Evolutionary conservation across 2,329 filamentous ascomycete genomes (phyloP).

Genomic region (Trichoderma sp.): DNA sequence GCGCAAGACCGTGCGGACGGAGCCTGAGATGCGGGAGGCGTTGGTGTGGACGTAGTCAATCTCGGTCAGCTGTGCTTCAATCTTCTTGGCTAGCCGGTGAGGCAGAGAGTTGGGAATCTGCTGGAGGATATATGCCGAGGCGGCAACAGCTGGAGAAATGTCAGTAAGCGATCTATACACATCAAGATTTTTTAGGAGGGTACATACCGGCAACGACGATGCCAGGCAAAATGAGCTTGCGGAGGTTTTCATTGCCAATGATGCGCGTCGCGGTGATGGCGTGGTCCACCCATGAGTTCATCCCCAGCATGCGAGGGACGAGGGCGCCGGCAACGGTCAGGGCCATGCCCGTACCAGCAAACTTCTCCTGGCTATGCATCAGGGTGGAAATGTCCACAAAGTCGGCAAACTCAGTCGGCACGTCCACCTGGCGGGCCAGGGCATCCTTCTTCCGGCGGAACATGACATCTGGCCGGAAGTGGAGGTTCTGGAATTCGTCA

Average conservation of each 20-base stretch:
- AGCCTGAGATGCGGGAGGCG: constrained; percentile 76
- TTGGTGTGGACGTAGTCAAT: constrained; percentile 95
- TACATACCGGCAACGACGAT: constrained; percentile 75
- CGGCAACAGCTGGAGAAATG: constrained; percentile 63
- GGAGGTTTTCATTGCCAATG: constrained; percentile 77
- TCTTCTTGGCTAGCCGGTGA: constrained; percentile 79
- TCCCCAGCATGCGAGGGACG: constrained; percentile 77
- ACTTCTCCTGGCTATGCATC: constrained; percentile 89
- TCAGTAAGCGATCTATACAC: constrained; percentile 25
- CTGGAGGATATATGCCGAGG: constrained; percentile 77
- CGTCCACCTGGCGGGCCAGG: constrained; percentile 80
- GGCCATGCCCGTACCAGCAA: constrained; percentile 91
- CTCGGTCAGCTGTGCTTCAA: constrained; percentile 74
- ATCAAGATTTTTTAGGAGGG: not conserved
- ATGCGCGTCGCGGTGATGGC: constrained; percentile 79
- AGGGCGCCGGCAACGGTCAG: constrained; percentile 87
- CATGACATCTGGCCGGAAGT: constrained; percentile 91
- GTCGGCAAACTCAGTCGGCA: constrained; percentile 86
- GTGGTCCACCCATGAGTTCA: constrained; percentile 87
- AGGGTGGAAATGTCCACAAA: constrained; percentile 87
- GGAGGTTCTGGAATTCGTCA: constrained; percentile 80
- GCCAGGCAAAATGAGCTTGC: constrained; percentile 78
- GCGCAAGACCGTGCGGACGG: constrained; percentile 86
- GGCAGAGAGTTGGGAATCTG: constrained; percentile 90
- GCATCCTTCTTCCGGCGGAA: constrained; percentile 82